phyloP scores from a whole-genome alignment of 192 early-diverging fungal species.

The Linnemannia schmuckeri region DNA sequence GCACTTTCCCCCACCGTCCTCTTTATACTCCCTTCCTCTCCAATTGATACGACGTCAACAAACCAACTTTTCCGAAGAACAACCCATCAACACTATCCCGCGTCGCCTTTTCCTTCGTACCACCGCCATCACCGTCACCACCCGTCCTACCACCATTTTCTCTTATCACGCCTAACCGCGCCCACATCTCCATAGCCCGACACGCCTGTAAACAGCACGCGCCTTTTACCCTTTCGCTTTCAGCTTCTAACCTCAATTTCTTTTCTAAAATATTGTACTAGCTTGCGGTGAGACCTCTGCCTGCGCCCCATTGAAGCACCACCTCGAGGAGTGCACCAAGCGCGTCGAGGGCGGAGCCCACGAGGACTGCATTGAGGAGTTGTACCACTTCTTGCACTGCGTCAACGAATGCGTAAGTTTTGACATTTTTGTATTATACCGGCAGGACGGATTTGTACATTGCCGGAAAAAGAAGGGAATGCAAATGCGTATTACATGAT shows the following conservation, averaged over 20 bases:
- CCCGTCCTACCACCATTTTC: background rate
- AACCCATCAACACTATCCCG: background rate
- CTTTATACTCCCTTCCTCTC: background rate
- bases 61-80: background rate
- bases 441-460: background rate
- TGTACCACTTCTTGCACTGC: slow-evolving; percentile 87
- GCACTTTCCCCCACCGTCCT: background rate
- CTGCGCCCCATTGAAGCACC: slow-evolving; percentile 81
- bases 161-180: background rate
- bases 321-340: slow-evolving; percentile 80
- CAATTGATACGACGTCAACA: background rate
- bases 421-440: background rate
- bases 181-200: background rate
- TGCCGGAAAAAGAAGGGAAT: no score
- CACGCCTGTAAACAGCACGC: background rate
- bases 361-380: slow-evolving; percentile 85
- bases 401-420: slow-evolving; percentile 85
- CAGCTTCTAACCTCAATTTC: background rate
- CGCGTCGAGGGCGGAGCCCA: slow-evolving; percentile 77
- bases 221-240: background rate
- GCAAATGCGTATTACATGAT: background rate
- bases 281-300: slow-evolving; percentile 72
- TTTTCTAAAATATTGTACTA: slow-evolving; percentile 22
- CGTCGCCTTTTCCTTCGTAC: background rate
- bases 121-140: background rate